A percentile compares a stretch with the other conserved stretches of the same genome.
Conservation (phyloP, 139 green algal genomes). For the Gonium pectorale region DNA sequence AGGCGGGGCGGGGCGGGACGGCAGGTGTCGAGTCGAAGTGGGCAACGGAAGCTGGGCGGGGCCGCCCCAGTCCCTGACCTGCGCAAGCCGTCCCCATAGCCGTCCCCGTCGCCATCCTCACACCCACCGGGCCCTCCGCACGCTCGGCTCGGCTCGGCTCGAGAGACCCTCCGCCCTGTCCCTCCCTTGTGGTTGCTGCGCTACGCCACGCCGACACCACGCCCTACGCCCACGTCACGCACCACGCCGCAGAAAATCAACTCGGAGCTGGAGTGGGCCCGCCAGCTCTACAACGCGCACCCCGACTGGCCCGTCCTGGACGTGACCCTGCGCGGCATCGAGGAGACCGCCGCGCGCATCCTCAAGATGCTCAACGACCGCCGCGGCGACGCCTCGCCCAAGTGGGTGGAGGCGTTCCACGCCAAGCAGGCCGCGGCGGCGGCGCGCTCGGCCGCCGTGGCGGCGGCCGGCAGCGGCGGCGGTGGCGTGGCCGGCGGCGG, state of each 20-base stretch:
- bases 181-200: too few relatives aligned
- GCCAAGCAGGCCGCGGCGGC: background rate
- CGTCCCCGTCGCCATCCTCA: too few relatives aligned
- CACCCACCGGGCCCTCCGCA: too few relatives aligned
- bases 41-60: too few relatives aligned
- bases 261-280: slow-evolving; percentile 58
- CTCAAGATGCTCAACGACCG: slow-evolving; percentile 64
- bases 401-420: slow-evolving; percentile 43
- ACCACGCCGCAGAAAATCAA: slow-evolving; percentile 50
- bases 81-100: too few relatives aligned
- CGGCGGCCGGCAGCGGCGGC: background rate
- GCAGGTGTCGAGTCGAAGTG: too few relatives aligned
- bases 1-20: too few relatives aligned
- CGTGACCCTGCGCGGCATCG: slow-evolving; percentile 65
- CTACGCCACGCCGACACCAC: too few relatives aligned
- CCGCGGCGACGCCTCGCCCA: slow-evolving; percentile 42
- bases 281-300: slow-evolving; percentile 61
- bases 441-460: background rate
- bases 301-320: slow-evolving; percentile 68
- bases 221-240: background rate
- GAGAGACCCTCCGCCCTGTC: too few relatives aligned
- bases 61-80: too few relatives aligned
- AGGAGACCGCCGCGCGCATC: slow-evolving; percentile 71
- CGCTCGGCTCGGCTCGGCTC: too few relatives aligned
- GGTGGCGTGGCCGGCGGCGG: background rate